Base-by-base conservation (phyloP, 2,329 filamentous ascomycete genomes). In the Pseudogymnoascus sp. region DNA sequence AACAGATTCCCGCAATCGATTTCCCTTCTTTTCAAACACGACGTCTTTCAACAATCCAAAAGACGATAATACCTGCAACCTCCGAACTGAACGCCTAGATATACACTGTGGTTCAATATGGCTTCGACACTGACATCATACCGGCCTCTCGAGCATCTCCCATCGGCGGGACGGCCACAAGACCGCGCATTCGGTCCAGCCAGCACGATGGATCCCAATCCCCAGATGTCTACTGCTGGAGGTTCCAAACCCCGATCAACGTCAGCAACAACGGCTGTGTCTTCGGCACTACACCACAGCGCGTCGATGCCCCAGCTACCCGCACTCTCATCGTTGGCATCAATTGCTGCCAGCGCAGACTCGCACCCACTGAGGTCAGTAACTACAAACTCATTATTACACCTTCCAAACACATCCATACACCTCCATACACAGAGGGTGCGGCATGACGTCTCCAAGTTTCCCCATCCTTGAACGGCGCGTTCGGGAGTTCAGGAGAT, bases 251-350 rank as follows among this genome's bases (percentile, higher is more conserved):
- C 83, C 62, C 78, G 81, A 54, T 80, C 80, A 25, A 81, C 82
- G 63, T 80, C 80, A 54, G 80, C 80, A 25, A 81, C 82, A 64
- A 80, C 80, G 14, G 25, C 51, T 19, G 77, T 79, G 68, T 78
- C 77, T 63, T 77, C 79, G 4, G 73, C 73, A 60, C 73, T 71
- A 60, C 75, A 75, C 75, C 75, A 75, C 75, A 72, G 76, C 79
- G 73, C 75, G 57, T 74, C 69, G 64, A 69, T 72, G 57, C 74
- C 68, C 65, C 81, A 66, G 25, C 76, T 86, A 61, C 85, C 85
- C 23, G 83, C 82, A 23, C 74, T 88, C 62, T 84, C 84, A 62
- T 80, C 84, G 41, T 77, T 88, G 69, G 85, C 85, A 48, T 84
- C 83, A 63, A 77, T 85, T 69, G 82, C 73, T 37, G 73, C 73